These are phyloP conservation scores for Cetradonia linearis DNA, from an alignment of 495 filamentous ascomycete species.

Conservation along the genomic window DNA sequence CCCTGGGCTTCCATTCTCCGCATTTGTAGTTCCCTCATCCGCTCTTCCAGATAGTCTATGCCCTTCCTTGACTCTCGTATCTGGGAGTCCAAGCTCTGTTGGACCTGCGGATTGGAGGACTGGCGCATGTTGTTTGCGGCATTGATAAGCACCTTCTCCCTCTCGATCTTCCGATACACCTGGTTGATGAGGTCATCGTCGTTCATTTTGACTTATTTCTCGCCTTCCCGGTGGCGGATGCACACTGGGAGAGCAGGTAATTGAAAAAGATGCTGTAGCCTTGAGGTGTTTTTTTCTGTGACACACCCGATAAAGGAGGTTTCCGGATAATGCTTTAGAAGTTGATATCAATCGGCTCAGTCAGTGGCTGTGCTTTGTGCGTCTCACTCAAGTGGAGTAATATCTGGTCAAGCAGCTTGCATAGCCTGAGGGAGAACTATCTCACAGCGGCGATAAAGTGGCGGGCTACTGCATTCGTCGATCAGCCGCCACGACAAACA, in stretches of 20 bases:
- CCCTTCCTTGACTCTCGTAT: slow-evolving; percentile 89
- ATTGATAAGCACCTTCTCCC: slow-evolving; percentile 91
- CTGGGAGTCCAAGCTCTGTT: slow-evolving; percentile 77
- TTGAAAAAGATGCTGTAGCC: neutral
- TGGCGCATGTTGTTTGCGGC: slow-evolving; percentile 90
- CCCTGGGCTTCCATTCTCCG: slow-evolving; percentile 58
- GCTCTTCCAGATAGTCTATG: slow-evolving; percentile 86
- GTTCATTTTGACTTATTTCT: slow-evolving; percentile 41
- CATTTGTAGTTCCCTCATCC: slow-evolving; percentile 78
- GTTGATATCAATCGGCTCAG: neutral
- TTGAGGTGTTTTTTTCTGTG: neutral
- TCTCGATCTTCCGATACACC: slow-evolving; percentile 94
- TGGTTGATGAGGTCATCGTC: slow-evolving; percentile 76
- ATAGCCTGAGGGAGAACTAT: neutral
- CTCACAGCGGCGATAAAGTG: neutral
- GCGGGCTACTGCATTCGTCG: slow-evolving; percentile 11
- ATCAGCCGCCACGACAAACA: slow-evolving; percentile 8
- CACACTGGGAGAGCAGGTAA: neutral
- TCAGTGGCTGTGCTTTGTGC: neutral
- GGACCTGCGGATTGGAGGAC: slow-evolving; percentile 84
- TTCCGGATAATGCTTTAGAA: neutral
- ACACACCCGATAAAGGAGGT: neutral
- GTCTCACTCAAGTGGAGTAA: neutral
- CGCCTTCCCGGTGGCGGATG: slow-evolving; percentile 1
- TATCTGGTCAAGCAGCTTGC: neutral